phyloP scores from a whole-genome alignment of 257 asterid species.

The Solanum virginianum region DNA sequence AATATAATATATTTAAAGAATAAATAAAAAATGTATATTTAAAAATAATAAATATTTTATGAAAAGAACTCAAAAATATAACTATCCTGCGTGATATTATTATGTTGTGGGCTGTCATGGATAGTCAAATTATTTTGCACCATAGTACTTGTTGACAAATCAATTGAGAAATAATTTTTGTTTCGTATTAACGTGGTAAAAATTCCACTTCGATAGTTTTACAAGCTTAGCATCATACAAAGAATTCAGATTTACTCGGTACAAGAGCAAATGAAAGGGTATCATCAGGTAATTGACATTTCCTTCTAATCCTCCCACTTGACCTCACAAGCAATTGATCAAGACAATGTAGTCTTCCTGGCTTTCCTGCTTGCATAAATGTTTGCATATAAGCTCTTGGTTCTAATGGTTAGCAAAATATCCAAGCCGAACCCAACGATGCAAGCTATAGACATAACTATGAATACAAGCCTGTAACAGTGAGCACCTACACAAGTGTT shows the following conservation, averaged over 20 bases:
- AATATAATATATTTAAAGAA: too few relatives aligned
- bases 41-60: too few relatives aligned
- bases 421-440: conserved; percentile 28
- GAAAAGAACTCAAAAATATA: too few relatives aligned
- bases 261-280: background rate
- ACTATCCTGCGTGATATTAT: too few relatives aligned
- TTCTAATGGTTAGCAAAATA: conserved; percentile 15
- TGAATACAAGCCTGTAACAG: conserved; percentile 32
- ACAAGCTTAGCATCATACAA: background rate
- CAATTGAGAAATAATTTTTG: background rate
- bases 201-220: background rate
- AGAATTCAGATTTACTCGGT: background rate
- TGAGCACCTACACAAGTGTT: conserved; percentile 28
- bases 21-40: too few relatives aligned
- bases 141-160: background rate
- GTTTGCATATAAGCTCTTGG: conserved; percentile 16
- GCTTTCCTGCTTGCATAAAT: conserved; percentile 23
- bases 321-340: background rate
- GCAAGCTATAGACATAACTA: conserved; percentile 32
- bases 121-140: too few relatives aligned
- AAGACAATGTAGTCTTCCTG: conserved; percentile 7
- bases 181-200: background rate
- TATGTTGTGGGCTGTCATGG: background rate
- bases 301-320: background rate
- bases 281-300: background rate